Evolutionary conservation across 257 asterid species (phyloP).

Genomic region (Nicotiana obtusifolia): DNA sequence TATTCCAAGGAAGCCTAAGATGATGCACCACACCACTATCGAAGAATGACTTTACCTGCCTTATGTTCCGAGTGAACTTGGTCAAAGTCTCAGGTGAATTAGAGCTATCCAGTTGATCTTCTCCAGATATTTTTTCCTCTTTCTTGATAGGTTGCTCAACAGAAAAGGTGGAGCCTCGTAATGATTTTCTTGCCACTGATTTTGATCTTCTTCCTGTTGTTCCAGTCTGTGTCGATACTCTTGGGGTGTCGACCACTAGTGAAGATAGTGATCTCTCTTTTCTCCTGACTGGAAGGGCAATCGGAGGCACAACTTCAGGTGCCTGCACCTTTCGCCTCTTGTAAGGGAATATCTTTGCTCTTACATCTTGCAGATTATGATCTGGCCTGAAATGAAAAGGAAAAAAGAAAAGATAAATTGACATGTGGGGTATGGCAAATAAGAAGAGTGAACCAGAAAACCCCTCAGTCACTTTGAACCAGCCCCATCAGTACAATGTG

Average conservation of each 20-base stretch:
- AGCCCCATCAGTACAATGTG: neutral
- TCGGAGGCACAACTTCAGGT: constrained; percentile 36
- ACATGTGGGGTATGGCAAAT: neutral
- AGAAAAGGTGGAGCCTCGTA: constrained; percentile 71
- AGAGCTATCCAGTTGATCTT: constrained; percentile 62
- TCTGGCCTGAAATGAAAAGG: constrained; percentile 39
- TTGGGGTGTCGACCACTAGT: constrained; percentile 57
- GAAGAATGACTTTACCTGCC: constrained; percentile 52
- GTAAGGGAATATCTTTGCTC: constrained; percentile 51
- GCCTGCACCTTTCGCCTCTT: constrained; percentile 40
- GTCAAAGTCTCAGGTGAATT: constrained; percentile 65
- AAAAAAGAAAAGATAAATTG: neutral
- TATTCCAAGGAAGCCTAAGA: constrained; percentile 1
- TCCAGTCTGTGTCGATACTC: constrained; percentile 52
- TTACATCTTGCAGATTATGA: constrained; percentile 48
- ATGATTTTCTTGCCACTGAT: constrained; percentile 66
- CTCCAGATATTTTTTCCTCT: constrained; percentile 52
- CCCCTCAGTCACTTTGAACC: neutral
- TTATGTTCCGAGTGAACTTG: constrained; percentile 47
- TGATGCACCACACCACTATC: constrained; percentile 15
- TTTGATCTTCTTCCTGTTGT: constrained; percentile 54
- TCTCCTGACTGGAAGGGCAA: constrained; percentile 45
- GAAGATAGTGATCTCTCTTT: constrained; percentile 63
- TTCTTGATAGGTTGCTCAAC: constrained; percentile 66
- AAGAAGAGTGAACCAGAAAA: neutral